Evolutionary conservation across 371 early-diverging fungal genomes (phyloP).

Genomic region (Enterospora canceri): DNA sequence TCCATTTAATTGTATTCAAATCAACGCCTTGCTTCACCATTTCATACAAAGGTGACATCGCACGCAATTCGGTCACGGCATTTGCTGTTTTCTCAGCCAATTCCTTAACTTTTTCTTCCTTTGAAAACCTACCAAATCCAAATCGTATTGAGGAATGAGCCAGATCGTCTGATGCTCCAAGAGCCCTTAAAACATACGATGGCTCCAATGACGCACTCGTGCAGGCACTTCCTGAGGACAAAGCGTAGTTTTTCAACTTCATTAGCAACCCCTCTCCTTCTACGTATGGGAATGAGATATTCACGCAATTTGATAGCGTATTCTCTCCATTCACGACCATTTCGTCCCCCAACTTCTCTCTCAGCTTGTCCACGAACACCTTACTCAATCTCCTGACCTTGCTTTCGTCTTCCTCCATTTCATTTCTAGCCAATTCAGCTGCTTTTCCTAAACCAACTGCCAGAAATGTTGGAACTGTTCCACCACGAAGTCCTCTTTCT

Average conservation of each 20-base stretch:
- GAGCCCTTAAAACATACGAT: slow-evolving; percentile 84
- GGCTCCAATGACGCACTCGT: slow-evolving; percentile 95
- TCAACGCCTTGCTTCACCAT: slow-evolving; percentile 62
- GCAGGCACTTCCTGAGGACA: slow-evolving; percentile 92
- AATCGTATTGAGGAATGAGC: slow-evolving; percentile 94
- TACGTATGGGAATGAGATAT: slow-evolving; percentile 93
- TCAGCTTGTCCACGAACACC: slow-evolving; percentile 30
- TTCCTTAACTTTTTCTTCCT: slow-evolving; percentile 80
- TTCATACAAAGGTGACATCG: slow-evolving; percentile 96
- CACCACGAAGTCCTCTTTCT: slow-evolving; percentile 88
- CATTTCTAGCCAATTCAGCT: slow-evolving; percentile 67
- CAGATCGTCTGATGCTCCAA: slow-evolving; percentile 91
- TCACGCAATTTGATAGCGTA: slow-evolving; percentile 67
- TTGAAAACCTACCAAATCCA: slow-evolving; percentile 93
- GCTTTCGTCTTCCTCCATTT: slow-evolving; percentile 65
- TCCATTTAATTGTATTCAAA: slow-evolving; percentile 43
- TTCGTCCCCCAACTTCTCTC: slow-evolving; percentile 23
- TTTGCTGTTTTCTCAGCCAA: slow-evolving; percentile 68
- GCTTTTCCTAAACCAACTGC: slow-evolving; percentile 91
- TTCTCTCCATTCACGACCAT: slow-evolving; percentile 37
- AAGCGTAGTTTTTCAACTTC: slow-evolving; percentile 89
- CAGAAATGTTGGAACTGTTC: slow-evolving; percentile 86
- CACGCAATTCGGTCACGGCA: slow-evolving; percentile 79
- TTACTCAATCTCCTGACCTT: slow-evolving; percentile 28
- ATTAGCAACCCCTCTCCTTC: slow-evolving; percentile 97